phyloP scores from a whole-genome alignment of 2,329 filamentous ascomycete species.

The Neofusicoccum cordaticola region DNA sequence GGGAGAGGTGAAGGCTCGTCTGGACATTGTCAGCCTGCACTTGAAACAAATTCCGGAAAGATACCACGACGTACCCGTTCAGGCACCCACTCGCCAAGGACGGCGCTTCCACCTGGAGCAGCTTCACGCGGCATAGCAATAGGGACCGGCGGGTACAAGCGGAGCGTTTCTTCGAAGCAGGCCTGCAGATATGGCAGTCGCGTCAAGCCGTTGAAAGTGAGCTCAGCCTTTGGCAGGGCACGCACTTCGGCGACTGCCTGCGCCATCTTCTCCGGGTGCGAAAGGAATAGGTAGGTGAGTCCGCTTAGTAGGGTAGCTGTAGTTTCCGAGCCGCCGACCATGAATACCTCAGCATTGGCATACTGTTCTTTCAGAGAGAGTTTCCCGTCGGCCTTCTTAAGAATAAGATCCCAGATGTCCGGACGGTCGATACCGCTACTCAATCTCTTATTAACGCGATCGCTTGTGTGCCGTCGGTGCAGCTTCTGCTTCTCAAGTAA shows the following conservation, averaged over 20 bases:
- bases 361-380: background rate
- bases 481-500: background rate
- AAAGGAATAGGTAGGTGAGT: constrained; percentile 32
- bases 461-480: background rate
- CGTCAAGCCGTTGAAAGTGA: no score
- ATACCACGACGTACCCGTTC: no score
- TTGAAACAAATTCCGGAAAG: no score
- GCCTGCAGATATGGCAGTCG: no score
- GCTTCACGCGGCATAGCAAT: no score
- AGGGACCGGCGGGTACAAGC: no score
- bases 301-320: constrained; percentile 40
- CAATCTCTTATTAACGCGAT: background rate
- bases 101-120: no score
- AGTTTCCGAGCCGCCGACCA: constrained; percentile 41
- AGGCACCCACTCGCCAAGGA: no score
- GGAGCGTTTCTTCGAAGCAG: no score
- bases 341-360: background rate
- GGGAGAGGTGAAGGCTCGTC: constrained; percentile 12
- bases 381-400: constrained; percentile 26
- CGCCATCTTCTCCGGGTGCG: background rate
- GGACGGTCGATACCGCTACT: background rate
- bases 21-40: background rate
- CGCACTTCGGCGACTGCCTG: background rate
- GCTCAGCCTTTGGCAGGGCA: no score
- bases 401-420: background rate